phyloP scores from a whole-genome alignment of 805 yeast genomes.

The Starmerella roubikii region DNA sequence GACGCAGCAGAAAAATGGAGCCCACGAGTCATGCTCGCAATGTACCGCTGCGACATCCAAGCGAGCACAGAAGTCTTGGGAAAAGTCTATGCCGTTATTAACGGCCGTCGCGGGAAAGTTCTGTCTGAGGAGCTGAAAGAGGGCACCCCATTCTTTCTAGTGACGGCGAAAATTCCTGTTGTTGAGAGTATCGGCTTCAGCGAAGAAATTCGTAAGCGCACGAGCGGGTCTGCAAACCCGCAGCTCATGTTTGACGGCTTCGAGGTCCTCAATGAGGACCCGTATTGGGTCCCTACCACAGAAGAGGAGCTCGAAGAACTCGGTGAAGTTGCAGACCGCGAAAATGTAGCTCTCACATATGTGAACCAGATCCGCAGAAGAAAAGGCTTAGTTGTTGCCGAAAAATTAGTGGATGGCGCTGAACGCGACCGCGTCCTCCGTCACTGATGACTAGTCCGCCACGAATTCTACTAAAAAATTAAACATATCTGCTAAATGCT shows the following conservation, averaged over 20 bases:
- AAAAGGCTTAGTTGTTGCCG: constrained; percentile 82
- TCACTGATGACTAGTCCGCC: constrained; percentile 4
- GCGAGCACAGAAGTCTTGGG: constrained; percentile 91
- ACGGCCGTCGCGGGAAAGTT: constrained; percentile 72
- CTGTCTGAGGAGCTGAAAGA: constrained; percentile 92
- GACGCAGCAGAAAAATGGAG: constrained; percentile 63
- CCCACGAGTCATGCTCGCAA: constrained; percentile 82
- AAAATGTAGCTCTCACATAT: constrained; percentile 76
- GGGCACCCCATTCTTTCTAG: constrained; percentile 91
- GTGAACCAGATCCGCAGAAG: constrained; percentile 70
- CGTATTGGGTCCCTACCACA: constrained; percentile 98
- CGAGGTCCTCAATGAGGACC: constrained; percentile 78
- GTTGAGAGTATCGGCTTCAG: constrained; percentile 94
- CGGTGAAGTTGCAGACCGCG: constrained; percentile 87
- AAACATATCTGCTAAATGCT: too few species aligned
- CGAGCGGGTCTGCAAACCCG: constrained; percentile 96
- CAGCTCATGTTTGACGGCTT: constrained; percentile 85
- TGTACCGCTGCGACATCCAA: constrained; percentile 88
- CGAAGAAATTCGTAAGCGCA: constrained; percentile 82
- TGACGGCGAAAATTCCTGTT: constrained; percentile 77
- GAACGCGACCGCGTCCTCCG: constrained; percentile 50
- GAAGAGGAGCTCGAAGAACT: constrained; percentile 89
- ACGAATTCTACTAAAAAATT: too few species aligned
- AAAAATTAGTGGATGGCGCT: constrained; percentile 79
- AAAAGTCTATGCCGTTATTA: constrained; percentile 87